Percentiles rank a stretch among this genome's conserved stretches.
phyloP scores from a whole-genome alignment of 2,329 filamentous ascomycete genomes.

The Waltergamsia citrina region DNA sequence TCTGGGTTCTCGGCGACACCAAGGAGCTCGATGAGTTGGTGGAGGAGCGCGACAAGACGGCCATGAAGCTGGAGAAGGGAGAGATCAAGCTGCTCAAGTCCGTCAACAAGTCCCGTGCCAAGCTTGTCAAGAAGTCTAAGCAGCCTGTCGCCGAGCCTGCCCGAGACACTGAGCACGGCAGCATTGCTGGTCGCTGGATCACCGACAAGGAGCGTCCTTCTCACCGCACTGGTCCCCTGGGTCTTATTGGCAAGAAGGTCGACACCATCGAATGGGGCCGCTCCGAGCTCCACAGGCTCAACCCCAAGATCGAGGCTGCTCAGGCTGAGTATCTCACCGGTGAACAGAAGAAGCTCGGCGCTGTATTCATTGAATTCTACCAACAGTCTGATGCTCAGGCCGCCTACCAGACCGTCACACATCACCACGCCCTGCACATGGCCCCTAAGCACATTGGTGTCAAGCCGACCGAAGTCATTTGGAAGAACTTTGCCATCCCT shows the following conservation, averaged over 20 bases:
- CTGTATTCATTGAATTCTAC: slow-evolving; percentile 90
- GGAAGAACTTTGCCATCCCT: slow-evolving; percentile 60
- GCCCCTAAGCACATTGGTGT: slow-evolving; percentile 76
- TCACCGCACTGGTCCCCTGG: slow-evolving; percentile 54
- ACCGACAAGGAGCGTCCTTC: slow-evolving; percentile 58
- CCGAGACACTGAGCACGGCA: slow-evolving; percentile 56
- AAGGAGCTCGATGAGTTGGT: slow-evolving; percentile 69
- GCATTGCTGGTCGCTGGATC: slow-evolving; percentile 56
- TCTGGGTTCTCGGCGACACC: slow-evolving; percentile 75
- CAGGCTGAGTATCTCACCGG: slow-evolving; percentile 55
- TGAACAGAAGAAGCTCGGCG: slow-evolving; percentile 53
- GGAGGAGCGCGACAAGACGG: slow-evolving; percentile 62
- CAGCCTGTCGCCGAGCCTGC: slow-evolving; percentile 17
- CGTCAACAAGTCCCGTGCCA: slow-evolving; percentile 26
- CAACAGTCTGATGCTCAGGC: slow-evolving; percentile 74
- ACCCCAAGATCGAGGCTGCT: slow-evolving; percentile 55
- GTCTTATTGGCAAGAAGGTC: slow-evolving; percentile 56
- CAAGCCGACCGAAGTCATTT: slow-evolving; percentile 73
- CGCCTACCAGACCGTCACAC: slow-evolving; percentile 73
- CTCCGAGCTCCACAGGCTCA: slow-evolving; percentile 40
- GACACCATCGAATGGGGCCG: slow-evolving; percentile 85
- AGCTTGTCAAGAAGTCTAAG: slow-evolving; percentile 22
- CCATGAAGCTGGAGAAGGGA: slow-evolving; percentile 71
- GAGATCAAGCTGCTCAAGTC: slow-evolving; percentile 74
- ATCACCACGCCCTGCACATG: slow-evolving; percentile 77